Conservation (phyloP, 768 basidiomycete genomes). For the Termitomyces sp. region DNA sequence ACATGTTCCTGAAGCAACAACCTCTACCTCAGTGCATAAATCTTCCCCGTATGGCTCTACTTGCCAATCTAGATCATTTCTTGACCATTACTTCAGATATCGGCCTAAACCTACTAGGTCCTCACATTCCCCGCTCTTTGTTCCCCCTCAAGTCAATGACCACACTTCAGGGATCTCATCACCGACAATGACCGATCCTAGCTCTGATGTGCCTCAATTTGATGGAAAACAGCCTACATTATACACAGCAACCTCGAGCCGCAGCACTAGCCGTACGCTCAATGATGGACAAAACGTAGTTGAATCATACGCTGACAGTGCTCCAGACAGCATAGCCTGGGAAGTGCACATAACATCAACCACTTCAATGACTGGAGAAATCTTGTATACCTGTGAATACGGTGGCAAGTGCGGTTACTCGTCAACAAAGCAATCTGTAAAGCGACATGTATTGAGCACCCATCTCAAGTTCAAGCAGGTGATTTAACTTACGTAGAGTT, state of each 20-base stretch:
- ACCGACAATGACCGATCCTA: background rate
- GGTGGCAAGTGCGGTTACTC: constrained; percentile 20
- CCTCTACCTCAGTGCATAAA: background rate
- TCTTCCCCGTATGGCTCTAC: background rate
- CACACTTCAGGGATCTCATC: background rate
- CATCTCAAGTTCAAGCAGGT: constrained; percentile 57
- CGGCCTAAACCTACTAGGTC: background rate
- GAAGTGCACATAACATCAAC: constrained; percentile 13
- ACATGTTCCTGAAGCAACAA: background rate
- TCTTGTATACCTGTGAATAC: constrained; percentile 22
- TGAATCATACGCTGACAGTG: background rate
- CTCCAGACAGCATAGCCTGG: constrained; percentile 12
- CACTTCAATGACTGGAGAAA: constrained; percentile 13
- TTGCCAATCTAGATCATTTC: background rate
- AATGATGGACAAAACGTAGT: background rate
- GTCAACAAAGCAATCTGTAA: constrained; percentile 58
- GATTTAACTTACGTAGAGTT: background rate
- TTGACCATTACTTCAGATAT: background rate
- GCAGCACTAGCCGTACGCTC: background rate
- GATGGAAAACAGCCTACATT: background rate
- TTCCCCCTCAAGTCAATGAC: background rate
- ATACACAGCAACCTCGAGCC: background rate
- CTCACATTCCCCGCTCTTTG: background rate
- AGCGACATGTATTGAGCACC: constrained; percentile 59
- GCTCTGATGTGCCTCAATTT: background rate